Conservation (phyloP, 106 monocot species). For the Iris macrosiphon region DNA sequence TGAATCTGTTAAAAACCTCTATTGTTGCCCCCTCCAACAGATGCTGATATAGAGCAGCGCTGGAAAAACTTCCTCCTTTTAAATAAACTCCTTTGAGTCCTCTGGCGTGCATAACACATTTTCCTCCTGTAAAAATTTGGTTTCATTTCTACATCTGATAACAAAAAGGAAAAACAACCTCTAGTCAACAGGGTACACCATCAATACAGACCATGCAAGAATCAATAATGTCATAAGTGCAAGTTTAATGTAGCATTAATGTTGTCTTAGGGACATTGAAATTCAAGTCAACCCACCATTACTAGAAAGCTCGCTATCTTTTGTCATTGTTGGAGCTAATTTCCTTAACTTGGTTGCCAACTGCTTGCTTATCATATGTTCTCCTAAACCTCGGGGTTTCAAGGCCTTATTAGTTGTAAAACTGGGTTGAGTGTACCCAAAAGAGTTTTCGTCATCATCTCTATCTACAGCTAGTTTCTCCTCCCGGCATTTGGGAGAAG, state of each 20-base stretch:
- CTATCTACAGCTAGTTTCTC: conserved; percentile 38
- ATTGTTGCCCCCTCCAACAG: not conserved
- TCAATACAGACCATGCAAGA: not conserved
- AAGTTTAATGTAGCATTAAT: not conserved
- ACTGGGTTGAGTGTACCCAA: conserved; percentile 41
- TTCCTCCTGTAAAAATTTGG: not conserved
- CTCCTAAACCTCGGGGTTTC: conserved; percentile 27
- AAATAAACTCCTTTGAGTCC: conserved; percentile 24
- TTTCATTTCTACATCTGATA: conserved; percentile 30
- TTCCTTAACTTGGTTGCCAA: conserved; percentile 53
- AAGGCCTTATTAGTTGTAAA: conserved; percentile 18
- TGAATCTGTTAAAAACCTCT: not conserved
- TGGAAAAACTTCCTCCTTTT: conserved; percentile 33
- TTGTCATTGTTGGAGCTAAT: conserved; percentile 20
- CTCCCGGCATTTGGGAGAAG: conserved; percentile 20
- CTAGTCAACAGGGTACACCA: not conserved
- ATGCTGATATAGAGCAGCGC: not conserved
- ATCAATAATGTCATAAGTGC: no score
- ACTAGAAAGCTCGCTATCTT: conserved; percentile 23
- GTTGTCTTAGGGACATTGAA: no score
- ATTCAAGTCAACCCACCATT: conserved; percentile 14
- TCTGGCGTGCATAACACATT: conserved; percentile 19
- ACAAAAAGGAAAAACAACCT: not conserved
- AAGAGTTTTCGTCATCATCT: conserved; percentile 79
- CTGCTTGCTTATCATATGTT: conserved; percentile 46